These are phyloP conservation scores for Chalciporus chontae DNA, from an alignment of 768 basidiomycete genomes.

Conservation along the genomic window DNA sequence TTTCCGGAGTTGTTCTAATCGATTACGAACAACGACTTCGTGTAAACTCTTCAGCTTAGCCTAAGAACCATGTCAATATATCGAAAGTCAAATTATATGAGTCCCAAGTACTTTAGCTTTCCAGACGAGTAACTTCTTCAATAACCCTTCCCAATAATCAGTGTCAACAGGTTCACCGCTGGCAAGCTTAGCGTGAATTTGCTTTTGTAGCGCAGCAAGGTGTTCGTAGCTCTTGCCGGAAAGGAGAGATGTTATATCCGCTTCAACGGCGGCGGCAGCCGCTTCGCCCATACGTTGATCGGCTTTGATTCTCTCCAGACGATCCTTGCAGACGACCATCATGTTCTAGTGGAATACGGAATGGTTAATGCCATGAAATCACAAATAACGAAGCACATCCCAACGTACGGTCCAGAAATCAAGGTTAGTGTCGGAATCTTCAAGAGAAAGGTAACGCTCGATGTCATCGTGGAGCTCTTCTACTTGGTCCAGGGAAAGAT, in stretches of 20 bases:
- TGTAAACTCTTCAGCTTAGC: conserved; percentile 90
- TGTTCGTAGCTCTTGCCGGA: conserved; percentile 86
- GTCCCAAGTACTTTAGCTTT: conserved; percentile 77
- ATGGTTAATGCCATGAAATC: conserved; percentile 1
- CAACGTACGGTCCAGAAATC: conserved; percentile 93
- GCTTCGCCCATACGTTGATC: conserved; percentile 63
- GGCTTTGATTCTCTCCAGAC: conserved; percentile 69
- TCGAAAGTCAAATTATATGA: neutral
- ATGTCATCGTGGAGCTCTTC: conserved; percentile 95
- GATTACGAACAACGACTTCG: conserved; percentile 94
- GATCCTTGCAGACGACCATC: conserved; percentile 95
- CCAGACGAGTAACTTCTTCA: conserved; percentile 92
- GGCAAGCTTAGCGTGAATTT: conserved; percentile 82
- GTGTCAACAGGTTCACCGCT: conserved; percentile 95
- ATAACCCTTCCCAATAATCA: conserved; percentile 94
- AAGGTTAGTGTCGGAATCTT: conserved; percentile 78
- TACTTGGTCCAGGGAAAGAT: conserved; percentile 80
- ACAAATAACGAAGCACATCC: neutral
- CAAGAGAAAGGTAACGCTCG: conserved; percentile 83
- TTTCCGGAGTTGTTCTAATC: conserved; percentile 93
- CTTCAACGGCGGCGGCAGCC: conserved; percentile 74
- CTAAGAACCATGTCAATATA: conserved; percentile 36
- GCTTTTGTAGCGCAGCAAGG: conserved; percentile 75
- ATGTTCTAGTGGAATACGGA: conserved; percentile 67
- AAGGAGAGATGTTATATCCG: conserved; percentile 77